Conservation (phyloP, 805 yeast species). For the Saccharomyces paradoxus region DNA sequence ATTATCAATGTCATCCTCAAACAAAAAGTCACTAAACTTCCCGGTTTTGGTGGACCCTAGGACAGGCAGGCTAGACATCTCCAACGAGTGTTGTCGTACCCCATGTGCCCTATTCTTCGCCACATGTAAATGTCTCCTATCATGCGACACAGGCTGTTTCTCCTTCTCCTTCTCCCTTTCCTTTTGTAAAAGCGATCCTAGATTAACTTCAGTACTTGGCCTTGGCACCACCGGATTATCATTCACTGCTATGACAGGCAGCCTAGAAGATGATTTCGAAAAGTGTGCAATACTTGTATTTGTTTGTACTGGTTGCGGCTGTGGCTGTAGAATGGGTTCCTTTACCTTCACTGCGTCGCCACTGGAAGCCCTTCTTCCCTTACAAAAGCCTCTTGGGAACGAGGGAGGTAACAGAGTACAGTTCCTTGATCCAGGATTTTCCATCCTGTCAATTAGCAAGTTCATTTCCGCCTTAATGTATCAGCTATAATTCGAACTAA, state of each 20-base stretch:
- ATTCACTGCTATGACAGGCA: background rate
- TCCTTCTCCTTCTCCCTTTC: background rate
- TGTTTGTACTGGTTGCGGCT: background rate
- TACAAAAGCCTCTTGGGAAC: background rate
- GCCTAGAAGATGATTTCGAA: background rate
- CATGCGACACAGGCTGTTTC: background rate
- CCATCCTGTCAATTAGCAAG: constrained; percentile 8
- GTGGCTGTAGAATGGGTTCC: background rate
- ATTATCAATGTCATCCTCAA: background rate
- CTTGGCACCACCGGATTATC: background rate
- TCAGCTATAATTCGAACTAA: background rate
- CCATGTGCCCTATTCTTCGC: background rate
- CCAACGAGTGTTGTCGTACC: background rate
- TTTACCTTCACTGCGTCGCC: background rate
- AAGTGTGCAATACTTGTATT: background rate
- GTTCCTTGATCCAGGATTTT: constrained; percentile 4
- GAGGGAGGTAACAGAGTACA: background rate
- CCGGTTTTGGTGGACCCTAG: constrained; percentile 1
- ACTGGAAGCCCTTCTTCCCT: background rate
- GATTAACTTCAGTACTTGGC: background rate
- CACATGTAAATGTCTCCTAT: background rate
- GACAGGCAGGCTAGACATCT: background rate
- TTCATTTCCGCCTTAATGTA: constrained; percentile 2
- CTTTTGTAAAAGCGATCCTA: background rate
- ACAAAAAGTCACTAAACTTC: constrained; percentile 9